Base-by-base conservation (phyloP, 257 asterid genomes). In the Nicotiana tabacum region DNA sequence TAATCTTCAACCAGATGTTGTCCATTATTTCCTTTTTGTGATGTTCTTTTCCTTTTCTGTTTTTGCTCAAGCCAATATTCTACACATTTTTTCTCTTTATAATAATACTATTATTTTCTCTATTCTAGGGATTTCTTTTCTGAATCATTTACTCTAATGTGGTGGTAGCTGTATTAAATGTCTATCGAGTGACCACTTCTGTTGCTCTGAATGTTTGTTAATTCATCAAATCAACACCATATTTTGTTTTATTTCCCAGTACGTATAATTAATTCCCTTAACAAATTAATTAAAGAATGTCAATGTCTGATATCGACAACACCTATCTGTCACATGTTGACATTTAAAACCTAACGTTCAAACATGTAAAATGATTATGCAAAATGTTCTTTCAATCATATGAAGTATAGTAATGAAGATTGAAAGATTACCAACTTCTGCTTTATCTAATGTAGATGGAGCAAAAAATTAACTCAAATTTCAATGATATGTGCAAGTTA, bases 101-200 rank as follows among this genome's bases (percentile, higher is more conserved):
- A 66, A 57, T 57, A 18, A 37, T 68, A 33, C 5, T 33, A 68
- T 21, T 70, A n/a, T 53, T 53, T 53, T 53, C 18, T 53, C 57
- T 53, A 53, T 53, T 53, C 57, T 53, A 53, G 33, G 13, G 4
- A 70, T 43, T 70, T 68, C 15, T 18, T 18, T 67, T 69, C 5
- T 39, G 57, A 24, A 69, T 65, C 15, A 66, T 70, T 43, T 39
- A 70, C 33, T 43, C 21, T 21, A 21, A 39, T 21, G 60, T 70
- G 35, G 48, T 39, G 78, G 78, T 43, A 43, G 78, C 6, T 43
- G 30, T 70, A 70, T 70, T 70, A 70, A 70, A 70, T 70, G 78
- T 21, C 16, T 43, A 24, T 70, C 6, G 4, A 21, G 2, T 56
- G 78, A 21, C 60, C 35, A 43, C 35, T 43, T 21, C 18, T 70